phyloP scores from a whole-genome alignment of 305 asterid species.

The Fraxinus sp. region DNA sequence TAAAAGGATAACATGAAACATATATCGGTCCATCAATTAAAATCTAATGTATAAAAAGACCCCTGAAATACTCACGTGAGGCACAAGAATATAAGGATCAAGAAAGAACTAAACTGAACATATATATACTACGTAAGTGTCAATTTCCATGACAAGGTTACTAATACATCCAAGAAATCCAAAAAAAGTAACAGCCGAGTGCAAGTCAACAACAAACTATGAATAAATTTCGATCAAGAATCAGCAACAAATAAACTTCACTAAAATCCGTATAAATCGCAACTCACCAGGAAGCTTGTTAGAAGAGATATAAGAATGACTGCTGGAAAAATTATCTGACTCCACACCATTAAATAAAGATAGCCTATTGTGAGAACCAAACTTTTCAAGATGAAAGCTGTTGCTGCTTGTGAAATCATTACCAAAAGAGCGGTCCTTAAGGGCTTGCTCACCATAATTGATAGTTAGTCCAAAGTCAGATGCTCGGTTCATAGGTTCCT shows the following conservation, averaged over 20 bases:
- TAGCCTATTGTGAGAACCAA: conserved; percentile 46
- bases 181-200: background rate
- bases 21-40: background rate
- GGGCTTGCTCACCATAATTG: conserved; percentile 42
- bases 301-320: conserved; percentile 38
- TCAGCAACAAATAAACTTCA: background rate
- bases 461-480: conserved; percentile 47
- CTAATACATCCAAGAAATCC: background rate
- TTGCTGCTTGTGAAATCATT: conserved; percentile 45
- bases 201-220: background rate
- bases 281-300: conserved; percentile 63
- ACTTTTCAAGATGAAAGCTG: conserved; percentile 48
- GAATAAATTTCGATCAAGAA: background rate
- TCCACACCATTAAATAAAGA: conserved; percentile 47
- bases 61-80: background rate
- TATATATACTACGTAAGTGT: background rate
- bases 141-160: background rate
- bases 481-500: conserved; percentile 40
- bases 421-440: conserved; percentile 42
- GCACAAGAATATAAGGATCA: background rate
- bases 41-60: background rate
- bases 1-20: background rate
- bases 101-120: background rate
- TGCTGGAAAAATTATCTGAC: conserved; percentile 42
- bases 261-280: background rate